Conservation (phyloP, 2,329 filamentous ascomycete genomes). For the Colletotrichum plurivorum region DNA sequence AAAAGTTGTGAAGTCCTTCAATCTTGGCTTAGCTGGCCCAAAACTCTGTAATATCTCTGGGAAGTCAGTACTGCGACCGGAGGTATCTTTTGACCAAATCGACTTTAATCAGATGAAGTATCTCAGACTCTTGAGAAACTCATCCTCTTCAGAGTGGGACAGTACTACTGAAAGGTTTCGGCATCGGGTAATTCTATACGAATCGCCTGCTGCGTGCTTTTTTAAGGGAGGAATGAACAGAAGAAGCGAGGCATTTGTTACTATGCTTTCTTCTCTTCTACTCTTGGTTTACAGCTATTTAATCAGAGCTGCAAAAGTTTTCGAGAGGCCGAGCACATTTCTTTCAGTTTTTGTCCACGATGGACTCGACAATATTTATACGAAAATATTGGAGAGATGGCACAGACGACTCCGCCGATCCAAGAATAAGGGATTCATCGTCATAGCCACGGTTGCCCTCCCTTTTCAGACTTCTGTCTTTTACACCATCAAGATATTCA, state of each 20-base stretch:
- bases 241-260: background rate
- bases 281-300: background rate
- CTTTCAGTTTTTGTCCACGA: background rate
- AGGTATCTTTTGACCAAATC: background rate
- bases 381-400: background rate
- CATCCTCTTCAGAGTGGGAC: background rate
- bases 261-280: conserved; percentile 6
- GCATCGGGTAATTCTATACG: background rate
- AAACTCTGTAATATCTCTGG: background rate
- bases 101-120: background rate
- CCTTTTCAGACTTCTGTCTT: background rate
- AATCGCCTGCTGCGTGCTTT: conserved; percentile 15
- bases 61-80: background rate
- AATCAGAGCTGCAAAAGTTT: background rate
- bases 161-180: background rate
- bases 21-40: background rate
- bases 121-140: background rate
- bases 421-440: background rate
- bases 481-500: background rate
- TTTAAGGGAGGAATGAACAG: background rate
- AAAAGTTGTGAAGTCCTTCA: background rate
- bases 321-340: background rate
- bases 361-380: background rate
- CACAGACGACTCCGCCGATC: background rate
- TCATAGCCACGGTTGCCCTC: background rate